Percentiles rank a stretch among this genome's conserved stretches.
Evolutionary conservation across 345 rosid species (phyloP).

Genomic region (Balakata baccata): DNA sequence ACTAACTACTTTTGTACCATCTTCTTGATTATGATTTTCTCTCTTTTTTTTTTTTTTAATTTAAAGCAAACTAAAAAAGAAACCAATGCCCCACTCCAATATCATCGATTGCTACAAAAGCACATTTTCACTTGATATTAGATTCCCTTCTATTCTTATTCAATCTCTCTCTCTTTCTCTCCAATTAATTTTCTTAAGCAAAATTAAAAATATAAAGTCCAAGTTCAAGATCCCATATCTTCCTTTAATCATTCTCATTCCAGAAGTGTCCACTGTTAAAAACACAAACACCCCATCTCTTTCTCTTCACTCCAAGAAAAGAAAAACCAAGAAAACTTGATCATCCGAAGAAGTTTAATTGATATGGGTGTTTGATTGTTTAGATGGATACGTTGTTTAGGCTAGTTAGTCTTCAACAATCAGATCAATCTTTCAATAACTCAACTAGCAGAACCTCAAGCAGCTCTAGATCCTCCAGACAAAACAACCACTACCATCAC

Average conservation of each 20-base stretch:
- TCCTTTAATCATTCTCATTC: constrained; percentile 15
- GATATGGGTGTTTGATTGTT: constrained; percentile 55
- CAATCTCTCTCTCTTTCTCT: background rate
- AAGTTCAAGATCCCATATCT: constrained; percentile 38
- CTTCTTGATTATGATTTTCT: no score
- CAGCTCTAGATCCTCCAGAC: constrained; percentile 74
- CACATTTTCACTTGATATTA: constrained; percentile 12
- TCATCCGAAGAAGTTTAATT: constrained; percentile 7
- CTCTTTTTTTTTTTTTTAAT: no score
- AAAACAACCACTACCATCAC: constrained; percentile 48
- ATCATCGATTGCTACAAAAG: constrained; percentile 43
- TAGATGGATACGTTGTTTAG: constrained; percentile 96
- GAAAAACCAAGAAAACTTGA: background rate
- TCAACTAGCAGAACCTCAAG: constrained; percentile 73
- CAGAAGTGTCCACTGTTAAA: constrained; percentile 26
- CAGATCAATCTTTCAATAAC: constrained; percentile 70
- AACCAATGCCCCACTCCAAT: constrained; percentile 25
- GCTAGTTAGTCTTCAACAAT: constrained; percentile 67
- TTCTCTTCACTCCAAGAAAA: background rate
- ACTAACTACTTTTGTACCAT: no score
- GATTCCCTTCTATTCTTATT: constrained; percentile 14
- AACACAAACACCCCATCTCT: constrained; percentile 21
- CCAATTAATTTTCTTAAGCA: background rate
- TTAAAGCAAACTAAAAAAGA: constrained; percentile 4
- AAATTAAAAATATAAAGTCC: constrained; percentile 31